A percentile compares a stretch with the other conserved stretches of the same genome.
phyloP scores from a whole-genome alignment of 108 stramenopile species.

The Conticribra weissflogii region DNA sequence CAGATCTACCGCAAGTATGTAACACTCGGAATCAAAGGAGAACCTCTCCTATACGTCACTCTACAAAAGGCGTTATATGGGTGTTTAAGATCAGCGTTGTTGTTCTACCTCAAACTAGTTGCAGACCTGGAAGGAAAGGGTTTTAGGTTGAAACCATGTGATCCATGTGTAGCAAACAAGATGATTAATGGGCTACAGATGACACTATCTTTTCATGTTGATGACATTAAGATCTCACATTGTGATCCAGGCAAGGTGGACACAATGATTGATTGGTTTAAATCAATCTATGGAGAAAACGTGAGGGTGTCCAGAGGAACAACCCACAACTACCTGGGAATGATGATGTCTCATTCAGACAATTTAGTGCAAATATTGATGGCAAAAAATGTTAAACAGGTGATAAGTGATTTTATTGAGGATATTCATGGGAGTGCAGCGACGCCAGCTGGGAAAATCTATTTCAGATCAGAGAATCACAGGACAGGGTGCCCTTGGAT shows the following conservation, averaged over 20 bases:
- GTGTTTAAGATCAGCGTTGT: neutral
- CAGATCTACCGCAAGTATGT: slow-evolving; percentile 25
- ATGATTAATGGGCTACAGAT: neutral
- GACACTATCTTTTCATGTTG: neutral
- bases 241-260: slow-evolving; percentile 18
- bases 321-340: neutral
- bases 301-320: slow-evolving; percentile 5
- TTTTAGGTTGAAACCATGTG: slow-evolving; percentile 23
- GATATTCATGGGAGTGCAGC: neutral
- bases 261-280: slow-evolving; percentile 19
- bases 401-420: neutral
- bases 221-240: slow-evolving; percentile 5
- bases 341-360: neutral
- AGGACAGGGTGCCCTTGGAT: neutral
- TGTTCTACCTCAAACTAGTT: neutral
- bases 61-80: slow-evolving; percentile 44
- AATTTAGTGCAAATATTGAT: neutral
- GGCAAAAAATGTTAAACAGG: neutral
- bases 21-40: slow-evolving; percentile 7
- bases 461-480: neutral
- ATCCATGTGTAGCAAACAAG: slow-evolving; percentile 11
- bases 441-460: neutral
- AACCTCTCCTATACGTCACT: slow-evolving; percentile 36
- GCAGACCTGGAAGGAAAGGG: neutral
- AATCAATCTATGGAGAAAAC: slow-evolving; percentile 1